Evolutionary conservation across 73 alveolate genomes (phyloP).

Genomic region (Halteria grandinella): DNA sequence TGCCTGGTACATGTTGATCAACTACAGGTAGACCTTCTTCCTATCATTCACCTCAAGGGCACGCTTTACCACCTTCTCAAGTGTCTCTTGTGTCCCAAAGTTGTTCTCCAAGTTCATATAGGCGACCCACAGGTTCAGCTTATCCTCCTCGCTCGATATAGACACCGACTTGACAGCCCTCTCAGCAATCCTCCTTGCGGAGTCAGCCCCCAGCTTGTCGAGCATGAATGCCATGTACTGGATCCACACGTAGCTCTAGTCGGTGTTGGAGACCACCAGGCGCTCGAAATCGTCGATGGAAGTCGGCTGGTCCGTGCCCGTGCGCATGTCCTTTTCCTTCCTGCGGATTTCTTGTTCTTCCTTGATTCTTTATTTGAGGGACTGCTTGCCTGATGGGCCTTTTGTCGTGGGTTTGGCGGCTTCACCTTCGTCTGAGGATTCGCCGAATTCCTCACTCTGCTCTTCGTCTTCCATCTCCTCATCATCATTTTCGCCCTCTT

Average conservation of each 20-base stretch:
- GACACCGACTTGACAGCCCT: conserved; percentile 92
- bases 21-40: conserved; percentile 78
- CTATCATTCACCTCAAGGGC: conserved; percentile 91
- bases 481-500: conserved; percentile 67
- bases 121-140: conserved; percentile 94
- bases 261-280: conserved; percentile 77
- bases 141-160: conserved; percentile 82
- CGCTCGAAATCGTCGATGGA: conserved; percentile 71
- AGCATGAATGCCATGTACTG: conserved; percentile 86
- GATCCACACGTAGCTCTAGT: conserved; percentile 90
- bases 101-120: conserved; percentile 91
- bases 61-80: conserved; percentile 82
- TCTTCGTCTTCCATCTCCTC: conserved; percentile 68
- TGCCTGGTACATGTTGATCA: conserved; percentile 82
- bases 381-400: conserved; percentile 74
- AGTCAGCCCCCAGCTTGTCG: conserved; percentile 84
- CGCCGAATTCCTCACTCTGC: conserved; percentile 52
- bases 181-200: conserved; percentile 90
- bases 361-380: conserved; percentile 70
- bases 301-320: conserved; percentile 73
- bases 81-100: conserved; percentile 86
- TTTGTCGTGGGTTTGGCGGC: conserved; percentile 59
- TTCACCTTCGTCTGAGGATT: conserved; percentile 64
- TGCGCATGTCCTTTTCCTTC: conserved; percentile 68
- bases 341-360: conserved; percentile 80